Evolutionary conservation across 2,329 filamentous ascomycete genomes (phyloP).

Genomic region (Colletotrichum gigasporum): DNA sequence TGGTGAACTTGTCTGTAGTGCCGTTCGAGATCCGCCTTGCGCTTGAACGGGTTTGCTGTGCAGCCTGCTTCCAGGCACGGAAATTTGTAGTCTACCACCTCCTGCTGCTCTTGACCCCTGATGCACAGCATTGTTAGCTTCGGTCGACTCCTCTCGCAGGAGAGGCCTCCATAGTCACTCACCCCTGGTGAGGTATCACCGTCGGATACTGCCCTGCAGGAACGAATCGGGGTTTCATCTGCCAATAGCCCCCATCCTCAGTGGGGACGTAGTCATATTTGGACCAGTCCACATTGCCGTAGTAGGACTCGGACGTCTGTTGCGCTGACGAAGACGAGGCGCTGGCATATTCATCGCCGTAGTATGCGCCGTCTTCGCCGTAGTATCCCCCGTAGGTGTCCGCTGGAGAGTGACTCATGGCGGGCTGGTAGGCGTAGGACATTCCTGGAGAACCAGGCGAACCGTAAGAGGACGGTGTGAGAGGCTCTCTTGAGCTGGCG

Average conservation of each 20-base stretch:
- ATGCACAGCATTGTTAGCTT: constrained; percentile 17
- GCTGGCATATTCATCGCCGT: constrained; percentile 21
- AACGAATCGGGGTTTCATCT: constrained; percentile 29
- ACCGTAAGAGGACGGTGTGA: constrained; percentile 29
- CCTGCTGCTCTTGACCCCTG: constrained; percentile 27
- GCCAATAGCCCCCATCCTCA: constrained; percentile 33
- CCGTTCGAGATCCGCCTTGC: constrained; percentile 63
- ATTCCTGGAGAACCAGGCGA: constrained; percentile 26
- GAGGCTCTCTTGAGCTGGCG: constrained; percentile 27
- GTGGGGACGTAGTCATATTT: constrained; percentile 29
- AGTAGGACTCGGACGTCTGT: constrained; percentile 15
- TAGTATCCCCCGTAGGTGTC: constrained; percentile 16
- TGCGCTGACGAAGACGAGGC: constrained; percentile 23
- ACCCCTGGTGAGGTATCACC: constrained; percentile 32
- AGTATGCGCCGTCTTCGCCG: constrained; percentile 10
- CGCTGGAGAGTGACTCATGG: constrained; percentile 24
- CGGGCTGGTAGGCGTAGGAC: constrained; percentile 25
- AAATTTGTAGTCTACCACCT: constrained; percentile 28
- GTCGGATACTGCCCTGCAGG: constrained; percentile 21
- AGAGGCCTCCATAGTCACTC: constrained; percentile 17
- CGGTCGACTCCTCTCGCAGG: background rate
- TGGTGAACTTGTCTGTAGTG: constrained; percentile 61
- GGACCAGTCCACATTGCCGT: constrained; percentile 27
- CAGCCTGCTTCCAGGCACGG: constrained; percentile 52
- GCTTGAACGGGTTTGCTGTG: constrained; percentile 55